Evolutionary conservation across 352 stramenopile species (phyloP), one percentile per base, ranked within the genome.

Genomic region (Pseudoperonospora humuli): DNA sequence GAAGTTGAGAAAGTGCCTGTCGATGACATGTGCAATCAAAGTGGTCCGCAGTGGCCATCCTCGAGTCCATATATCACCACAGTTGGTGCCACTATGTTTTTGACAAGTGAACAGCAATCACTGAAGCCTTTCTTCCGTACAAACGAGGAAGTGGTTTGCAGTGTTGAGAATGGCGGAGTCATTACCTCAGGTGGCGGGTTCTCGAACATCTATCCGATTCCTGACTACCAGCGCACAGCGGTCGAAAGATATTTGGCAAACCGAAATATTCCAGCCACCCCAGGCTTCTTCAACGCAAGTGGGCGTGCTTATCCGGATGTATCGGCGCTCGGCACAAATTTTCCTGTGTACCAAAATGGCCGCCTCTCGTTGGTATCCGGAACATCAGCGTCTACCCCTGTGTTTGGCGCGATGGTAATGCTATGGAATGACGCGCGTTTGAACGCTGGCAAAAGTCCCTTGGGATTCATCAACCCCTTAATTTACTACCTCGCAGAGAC

Each of bases 221-320:
- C 84, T 11, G 60, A 61, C 18, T 96, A 93, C 42, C 84, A 96
- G 42, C 55, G 63, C n/a, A 48, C 39, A 24, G 71, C 58, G 0
- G 83, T 96, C 1, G 29, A 58, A 0, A 57, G 45, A 18, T 97
- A 96, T 42, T 61, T 95, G 26, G 38, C 54, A 26, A 69, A 43
- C 17, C 50, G 60, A 18, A 61, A 70, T 14, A 67, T 81, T n/a
- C 81, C 77, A 0, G 67, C 40, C 0, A 44, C 50, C 0, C 28
- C 47, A 18, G 70, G 54, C 0, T 91, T 84, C 54, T 96, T 95
- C 50, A 95, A 95, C 35, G 50, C 53, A 11, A 78, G 63, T 31
- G 88, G 89, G 3, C 72, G 89, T 25, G 89, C 75, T 2, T 97
- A 95, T 41, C 89, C 89, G 3, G 89, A 97, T 53, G 70, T 97